Evolutionary conservation across 306 rosid genomes (phyloP), one percentile per base, ranked within the genome.

Genomic region (Sicyos baderoa): DNA sequence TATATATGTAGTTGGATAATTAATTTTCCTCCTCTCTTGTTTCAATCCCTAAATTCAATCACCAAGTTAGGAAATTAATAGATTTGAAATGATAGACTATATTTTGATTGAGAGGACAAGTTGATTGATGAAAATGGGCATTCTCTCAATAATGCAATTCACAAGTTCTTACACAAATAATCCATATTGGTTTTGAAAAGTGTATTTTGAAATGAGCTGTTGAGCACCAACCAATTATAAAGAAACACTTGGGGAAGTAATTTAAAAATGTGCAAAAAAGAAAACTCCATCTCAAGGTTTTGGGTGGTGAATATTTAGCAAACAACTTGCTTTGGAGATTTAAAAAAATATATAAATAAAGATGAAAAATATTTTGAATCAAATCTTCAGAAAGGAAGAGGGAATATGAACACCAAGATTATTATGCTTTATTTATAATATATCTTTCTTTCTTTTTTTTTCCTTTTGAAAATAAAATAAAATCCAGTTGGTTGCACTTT

Each of bases 401-500:
- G 25, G 51, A 62, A 62, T 62, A 62, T 62, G 50, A 62, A n/a
- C 68, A 29, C 50, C 16, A 61, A 61, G 68, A n/a, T n/a, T n/a
- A 61, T 61, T 37, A 61, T 61, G 68, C 50, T 61, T 61, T 37
- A 61, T 61, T 61, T 61, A 11, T 54, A 54, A n/a, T n/a, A n/a
- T n/a, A n/a, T n/a, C n/a, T n/a, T n/a, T n/a, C n/a, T n/a, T 3
- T 0, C 29, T 7, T 29, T 6, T 15, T 6, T 27, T 58, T 27
- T 5, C n/a, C 4, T 32, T 32, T 32, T 32, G 37, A 54, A 58
- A 25, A 21, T 55, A 55, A 27, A 57, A 58, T 27, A 58, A 61
- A 62, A 62, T 62, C 68, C 68, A 62, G 50, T 62, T 62, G 68
- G 50, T 37, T 37, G 50, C 68, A 61, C 68, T 61, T 61, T n/a